phyloP scores from a whole-genome alignment of 257 asterid genomes.

The Primulina huaijiensis region DNA sequence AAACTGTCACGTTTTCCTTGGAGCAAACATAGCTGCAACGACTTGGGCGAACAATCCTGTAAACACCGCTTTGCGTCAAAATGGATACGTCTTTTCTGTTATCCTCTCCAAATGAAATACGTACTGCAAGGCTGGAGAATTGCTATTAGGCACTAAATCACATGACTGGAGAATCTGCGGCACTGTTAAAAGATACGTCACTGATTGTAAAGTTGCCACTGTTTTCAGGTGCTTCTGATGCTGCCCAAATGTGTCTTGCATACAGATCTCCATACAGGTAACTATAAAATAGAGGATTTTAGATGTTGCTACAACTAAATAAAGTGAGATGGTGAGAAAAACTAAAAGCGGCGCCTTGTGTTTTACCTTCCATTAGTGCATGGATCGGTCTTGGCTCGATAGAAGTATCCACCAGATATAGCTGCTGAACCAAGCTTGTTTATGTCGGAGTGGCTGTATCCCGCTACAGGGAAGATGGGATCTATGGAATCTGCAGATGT shows the following conservation, averaged over 20 bases:
- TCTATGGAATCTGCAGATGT: slow-evolving; percentile 49
- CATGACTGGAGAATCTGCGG: slow-evolving; percentile 71
- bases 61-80: slow-evolving; percentile 67
- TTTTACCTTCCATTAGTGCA: slow-evolving; percentile 85
- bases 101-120: slow-evolving; percentile 78
- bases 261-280: slow-evolving; percentile 87
- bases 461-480: slow-evolving; percentile 71
- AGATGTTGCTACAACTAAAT: slow-evolving; percentile 5
- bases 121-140: slow-evolving; percentile 62
- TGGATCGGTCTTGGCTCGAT: slow-evolving; percentile 78
- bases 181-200: slow-evolving; percentile 57
- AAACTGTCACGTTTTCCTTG: slow-evolving; percentile 42
- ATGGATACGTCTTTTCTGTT: slow-evolving; percentile 61
- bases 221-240: slow-evolving; percentile 56
- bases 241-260: slow-evolving; percentile 72
- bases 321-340: neutral
- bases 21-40: slow-evolving; percentile 76
- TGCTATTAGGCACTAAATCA: slow-evolving; percentile 53
- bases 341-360: slow-evolving; percentile 4
- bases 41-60: slow-evolving; percentile 83
- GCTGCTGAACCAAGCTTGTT: slow-evolving; percentile 82
- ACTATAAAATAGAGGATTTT: slow-evolving; percentile 39
- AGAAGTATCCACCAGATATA: slow-evolving; percentile 74
- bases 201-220: slow-evolving; percentile 74
- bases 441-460: slow-evolving; percentile 65